phyloP scores from a whole-genome alignment of 2,329 filamentous ascomycete species.

The Bretziella fagacearum region DNA sequence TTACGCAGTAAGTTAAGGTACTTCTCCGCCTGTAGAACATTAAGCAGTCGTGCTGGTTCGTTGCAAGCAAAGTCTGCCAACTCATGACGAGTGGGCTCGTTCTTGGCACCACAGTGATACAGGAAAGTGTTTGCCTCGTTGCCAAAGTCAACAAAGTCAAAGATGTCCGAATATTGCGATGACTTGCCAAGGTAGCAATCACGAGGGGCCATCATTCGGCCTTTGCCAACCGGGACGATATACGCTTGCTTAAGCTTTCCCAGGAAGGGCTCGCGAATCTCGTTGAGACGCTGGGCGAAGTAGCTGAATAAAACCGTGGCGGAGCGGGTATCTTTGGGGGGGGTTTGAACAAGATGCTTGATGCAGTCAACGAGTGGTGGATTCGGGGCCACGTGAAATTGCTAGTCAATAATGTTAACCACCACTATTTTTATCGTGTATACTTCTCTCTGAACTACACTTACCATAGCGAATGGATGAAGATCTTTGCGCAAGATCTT shows the following conservation, averaged over 20 bases:
- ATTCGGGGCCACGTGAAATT: conserved; percentile 73
- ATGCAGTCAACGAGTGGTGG: conserved; percentile 66
- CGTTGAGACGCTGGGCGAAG: conserved; percentile 58
- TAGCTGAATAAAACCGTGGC: conserved; percentile 68
- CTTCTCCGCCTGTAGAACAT: conserved; percentile 67
- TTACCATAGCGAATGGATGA: conserved; percentile 51
- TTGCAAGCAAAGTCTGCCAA: conserved; percentile 68
- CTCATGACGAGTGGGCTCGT: conserved; percentile 74
- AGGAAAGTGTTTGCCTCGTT: conserved; percentile 75
- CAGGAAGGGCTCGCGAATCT: conserved; percentile 47
- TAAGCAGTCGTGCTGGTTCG: conserved; percentile 67
- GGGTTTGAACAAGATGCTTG: conserved; percentile 50
- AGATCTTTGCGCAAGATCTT: conserved; percentile 59
- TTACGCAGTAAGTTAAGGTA: conserved; percentile 71
- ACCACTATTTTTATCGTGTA: neutral
- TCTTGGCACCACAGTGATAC: conserved; percentile 74
- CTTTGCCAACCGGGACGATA: conserved; percentile 50
- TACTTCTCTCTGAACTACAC: conserved; percentile 14
- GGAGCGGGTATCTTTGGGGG: conserved; percentile 48
- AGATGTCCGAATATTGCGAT: conserved; percentile 64
- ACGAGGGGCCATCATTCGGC: conserved; percentile 10
- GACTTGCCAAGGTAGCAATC: conserved; percentile 53
- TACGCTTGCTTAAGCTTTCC: conserved; percentile 43
- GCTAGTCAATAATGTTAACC: conserved; percentile 23
- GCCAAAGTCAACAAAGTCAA: conserved; percentile 94